phyloP scores from a whole-genome alignment of 768 basidiomycete species.

The Amylocystis lapponica region DNA sequence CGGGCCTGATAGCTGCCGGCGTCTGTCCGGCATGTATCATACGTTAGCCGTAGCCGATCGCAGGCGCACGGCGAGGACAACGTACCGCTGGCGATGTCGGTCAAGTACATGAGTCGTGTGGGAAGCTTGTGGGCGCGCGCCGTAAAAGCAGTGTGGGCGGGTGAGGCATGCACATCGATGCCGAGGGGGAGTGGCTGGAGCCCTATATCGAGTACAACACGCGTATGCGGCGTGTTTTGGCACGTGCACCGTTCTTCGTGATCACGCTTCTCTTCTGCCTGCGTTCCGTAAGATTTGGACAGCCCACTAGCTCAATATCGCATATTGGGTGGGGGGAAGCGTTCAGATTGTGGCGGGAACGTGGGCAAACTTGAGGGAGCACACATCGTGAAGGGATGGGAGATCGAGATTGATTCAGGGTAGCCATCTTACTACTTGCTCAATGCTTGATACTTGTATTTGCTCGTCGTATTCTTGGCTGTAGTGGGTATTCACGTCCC shows the following conservation, averaged over 20 bases:
- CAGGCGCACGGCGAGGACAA: neutral
- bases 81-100: constrained; percentile 13
- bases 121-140: neutral
- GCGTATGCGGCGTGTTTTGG: constrained; percentile 24
- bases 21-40: neutral
- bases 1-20: constrained; percentile 4
- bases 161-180: constrained; percentile 1
- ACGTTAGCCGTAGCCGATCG: neutral
- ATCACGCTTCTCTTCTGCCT: no score
- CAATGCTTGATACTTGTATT: no score
- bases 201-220: constrained; percentile 18
- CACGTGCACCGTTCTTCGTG: constrained; percentile 16
- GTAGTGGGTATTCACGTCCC: no score
- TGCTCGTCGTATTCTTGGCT: no score
- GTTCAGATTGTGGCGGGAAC: no score
- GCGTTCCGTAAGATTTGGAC: no score
- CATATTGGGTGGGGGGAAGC: no score
- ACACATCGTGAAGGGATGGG: no score
- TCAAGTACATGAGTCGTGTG: constrained; percentile 13
- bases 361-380: no score
- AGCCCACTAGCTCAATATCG: no score
- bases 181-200: constrained; percentile 6
- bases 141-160: neutral
- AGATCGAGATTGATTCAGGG: no score
- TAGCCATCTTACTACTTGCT: no score